Conservation (phyloP, 176 grass and related monocot genomes). For the Rhynchospora breviuscula region DNA sequence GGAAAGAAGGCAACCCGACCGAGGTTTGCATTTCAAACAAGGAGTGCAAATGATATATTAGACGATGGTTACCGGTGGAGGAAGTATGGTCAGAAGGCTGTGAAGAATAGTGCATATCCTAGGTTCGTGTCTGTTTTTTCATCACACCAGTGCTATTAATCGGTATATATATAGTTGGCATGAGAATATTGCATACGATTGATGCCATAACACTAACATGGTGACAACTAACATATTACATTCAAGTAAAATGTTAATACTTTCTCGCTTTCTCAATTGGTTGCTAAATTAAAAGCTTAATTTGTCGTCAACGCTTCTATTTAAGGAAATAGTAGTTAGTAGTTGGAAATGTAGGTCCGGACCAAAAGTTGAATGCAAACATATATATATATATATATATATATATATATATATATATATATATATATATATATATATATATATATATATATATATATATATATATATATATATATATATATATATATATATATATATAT, state of each 20-base stretch:
- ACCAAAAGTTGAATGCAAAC: no score
- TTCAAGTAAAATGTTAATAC: not conserved
- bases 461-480: no score
- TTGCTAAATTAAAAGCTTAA: no score
- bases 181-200: not conserved
- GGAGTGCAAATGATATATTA: conserved; percentile 73
- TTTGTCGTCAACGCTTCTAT: not conserved
- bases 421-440: not conserved
- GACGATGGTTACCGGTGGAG: conserved; percentile 93
- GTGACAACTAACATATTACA: not conserved
- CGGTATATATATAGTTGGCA: not conserved
- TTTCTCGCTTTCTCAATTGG: not conserved
- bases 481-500: no score
- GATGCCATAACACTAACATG: not conserved
- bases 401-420: not conserved
- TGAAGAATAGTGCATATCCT: conserved; percentile 80
- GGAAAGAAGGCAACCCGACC: conserved; percentile 57
- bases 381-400: not conserved
- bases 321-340: not conserved
- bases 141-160: not conserved
- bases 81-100: conserved; percentile 93
- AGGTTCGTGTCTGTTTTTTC: conserved; percentile 35
- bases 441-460: not conserved
- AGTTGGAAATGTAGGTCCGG: no score
- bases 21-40: conserved; percentile 87